Evolutionary conservation across 768 basidiomycete genomes (phyloP).

Genomic region (Psilocybe cyanescens): DNA sequence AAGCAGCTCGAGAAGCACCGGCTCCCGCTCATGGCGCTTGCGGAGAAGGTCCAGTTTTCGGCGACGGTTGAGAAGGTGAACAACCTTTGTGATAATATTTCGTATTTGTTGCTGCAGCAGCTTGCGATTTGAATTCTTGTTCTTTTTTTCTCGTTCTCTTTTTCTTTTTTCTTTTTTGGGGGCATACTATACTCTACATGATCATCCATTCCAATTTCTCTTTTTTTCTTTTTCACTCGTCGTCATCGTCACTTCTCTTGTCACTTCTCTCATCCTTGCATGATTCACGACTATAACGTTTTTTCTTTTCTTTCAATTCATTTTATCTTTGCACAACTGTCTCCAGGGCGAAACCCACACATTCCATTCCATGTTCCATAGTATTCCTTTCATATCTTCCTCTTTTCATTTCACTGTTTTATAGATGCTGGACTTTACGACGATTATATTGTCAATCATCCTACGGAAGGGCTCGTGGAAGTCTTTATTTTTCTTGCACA

Average conservation of each 20-base stretch:
- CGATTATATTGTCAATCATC: not conserved
- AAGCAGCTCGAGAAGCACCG: slow-evolving; percentile 32
- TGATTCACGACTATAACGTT: not conserved
- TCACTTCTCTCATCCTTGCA: not conserved
- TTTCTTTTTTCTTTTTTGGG: not conserved
- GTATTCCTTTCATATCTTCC: not conserved
- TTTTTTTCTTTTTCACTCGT: not conserved
- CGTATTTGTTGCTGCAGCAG: slow-evolving; percentile 40
- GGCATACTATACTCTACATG: not conserved
- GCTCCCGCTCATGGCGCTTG: slow-evolving; percentile 31
- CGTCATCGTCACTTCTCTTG: not conserved
- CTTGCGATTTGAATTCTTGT: slow-evolving; percentile 10
- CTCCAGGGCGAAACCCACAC: not conserved
- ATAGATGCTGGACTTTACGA: not conserved
- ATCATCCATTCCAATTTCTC: not conserved
- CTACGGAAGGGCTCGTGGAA: not conserved
- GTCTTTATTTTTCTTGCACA: not conserved
- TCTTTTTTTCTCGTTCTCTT: slow-evolving; percentile 3
- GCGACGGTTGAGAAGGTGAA: slow-evolving; percentile 42
- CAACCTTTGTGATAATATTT: slow-evolving; percentile 40
- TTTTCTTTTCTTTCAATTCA: not conserved
- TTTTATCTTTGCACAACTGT: not conserved
- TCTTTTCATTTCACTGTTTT: not conserved
- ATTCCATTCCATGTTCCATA: too few relatives aligned
- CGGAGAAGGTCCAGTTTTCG: slow-evolving; percentile 33